Percentiles rank a stretch among this genome's conserved stretches.
phyloP scores from a whole-genome alignment of 176 grass and related monocot species.

The Carex myosuroides region DNA sequence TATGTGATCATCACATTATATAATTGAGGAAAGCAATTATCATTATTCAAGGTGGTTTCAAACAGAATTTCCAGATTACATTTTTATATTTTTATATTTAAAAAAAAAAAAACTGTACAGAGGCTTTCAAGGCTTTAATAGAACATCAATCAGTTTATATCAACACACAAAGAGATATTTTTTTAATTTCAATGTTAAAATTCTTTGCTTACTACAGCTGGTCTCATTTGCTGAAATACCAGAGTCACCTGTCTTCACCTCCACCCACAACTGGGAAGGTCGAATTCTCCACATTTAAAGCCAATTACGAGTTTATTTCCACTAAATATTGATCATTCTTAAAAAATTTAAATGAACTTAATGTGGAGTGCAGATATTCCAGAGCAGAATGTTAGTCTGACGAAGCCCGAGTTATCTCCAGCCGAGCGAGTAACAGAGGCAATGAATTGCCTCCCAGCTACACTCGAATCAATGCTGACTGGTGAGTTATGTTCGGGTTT shows the following conservation, averaged over 20 bases:
- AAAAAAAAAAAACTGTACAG: no score
- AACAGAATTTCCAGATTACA: neutral
- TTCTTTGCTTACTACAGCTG: slow-evolving; percentile 39
- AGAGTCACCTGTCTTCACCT: slow-evolving; percentile 75
- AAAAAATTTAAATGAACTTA: neutral
- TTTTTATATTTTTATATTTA: neutral
- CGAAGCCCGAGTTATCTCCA: slow-evolving; percentile 36
- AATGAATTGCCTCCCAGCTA: slow-evolving; percentile 38
- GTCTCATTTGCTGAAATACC: slow-evolving; percentile 59
- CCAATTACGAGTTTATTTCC: neutral
- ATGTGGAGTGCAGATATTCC: slow-evolving; percentile 28
- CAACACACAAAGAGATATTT: neutral
- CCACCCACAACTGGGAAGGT: slow-evolving; percentile 49
- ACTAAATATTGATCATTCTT: neutral
- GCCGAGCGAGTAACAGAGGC: slow-evolving; percentile 42
- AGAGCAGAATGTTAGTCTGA: slow-evolving; percentile 46
- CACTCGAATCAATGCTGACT: slow-evolving; percentile 13
- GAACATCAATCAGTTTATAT: no score
- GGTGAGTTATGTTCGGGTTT: slow-evolving; percentile 1
- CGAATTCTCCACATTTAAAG: neutral
- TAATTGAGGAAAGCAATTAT: neutral
- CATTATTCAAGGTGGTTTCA: neutral
- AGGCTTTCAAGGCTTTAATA: no score
- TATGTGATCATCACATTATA: neutral
- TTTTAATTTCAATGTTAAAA: neutral